Conservation (phyloP, 164 flowering plant genomes). For the Houttuynia cordata region DNA sequence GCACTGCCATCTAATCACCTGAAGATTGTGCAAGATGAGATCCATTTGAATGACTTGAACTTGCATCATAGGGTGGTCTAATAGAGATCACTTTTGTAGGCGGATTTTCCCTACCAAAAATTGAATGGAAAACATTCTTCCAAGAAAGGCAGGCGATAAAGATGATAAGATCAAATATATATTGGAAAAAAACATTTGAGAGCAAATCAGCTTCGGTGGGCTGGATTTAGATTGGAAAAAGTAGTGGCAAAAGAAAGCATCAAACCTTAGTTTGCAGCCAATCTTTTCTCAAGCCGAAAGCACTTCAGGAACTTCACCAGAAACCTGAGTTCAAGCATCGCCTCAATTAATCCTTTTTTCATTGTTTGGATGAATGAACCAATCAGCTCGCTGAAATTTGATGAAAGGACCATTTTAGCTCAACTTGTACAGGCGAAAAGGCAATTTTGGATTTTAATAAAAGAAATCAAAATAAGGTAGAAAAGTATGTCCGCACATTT, state of each 20-base stretch:
- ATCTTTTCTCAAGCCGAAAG: conserved; percentile 66
- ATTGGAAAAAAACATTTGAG: too few species aligned
- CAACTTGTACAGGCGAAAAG: neutral
- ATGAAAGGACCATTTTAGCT: too few species aligned
- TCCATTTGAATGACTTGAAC: conserved; percentile 27
- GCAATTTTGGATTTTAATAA: neutral
- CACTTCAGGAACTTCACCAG: conserved; percentile 64
- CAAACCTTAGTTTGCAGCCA: conserved; percentile 59
- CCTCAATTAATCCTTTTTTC: neutral
- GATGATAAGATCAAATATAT: too few species aligned
- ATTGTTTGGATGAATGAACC: neutral
- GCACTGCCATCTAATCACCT: conserved; percentile 30
- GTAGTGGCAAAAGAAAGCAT: neutral
- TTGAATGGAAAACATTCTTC: neutral
- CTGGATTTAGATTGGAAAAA: too few species aligned
- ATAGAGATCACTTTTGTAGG: conserved; percentile 64
- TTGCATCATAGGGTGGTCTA: conserved; percentile 47
- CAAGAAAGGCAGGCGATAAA: neutral
- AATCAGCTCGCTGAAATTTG: too few species aligned
- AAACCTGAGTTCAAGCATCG: conserved; percentile 35
- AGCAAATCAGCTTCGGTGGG: too few species aligned
- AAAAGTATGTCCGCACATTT: too few species aligned
- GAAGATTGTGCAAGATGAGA: conserved; percentile 37
- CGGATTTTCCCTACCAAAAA: conserved; percentile 53
- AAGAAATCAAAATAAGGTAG: neutral